Evolutionary conservation across 2,329 filamentous ascomycete genomes (phyloP), one percentile per base, ranked within the genome.

Genomic region (Colletotrichum eremochloae): DNA sequence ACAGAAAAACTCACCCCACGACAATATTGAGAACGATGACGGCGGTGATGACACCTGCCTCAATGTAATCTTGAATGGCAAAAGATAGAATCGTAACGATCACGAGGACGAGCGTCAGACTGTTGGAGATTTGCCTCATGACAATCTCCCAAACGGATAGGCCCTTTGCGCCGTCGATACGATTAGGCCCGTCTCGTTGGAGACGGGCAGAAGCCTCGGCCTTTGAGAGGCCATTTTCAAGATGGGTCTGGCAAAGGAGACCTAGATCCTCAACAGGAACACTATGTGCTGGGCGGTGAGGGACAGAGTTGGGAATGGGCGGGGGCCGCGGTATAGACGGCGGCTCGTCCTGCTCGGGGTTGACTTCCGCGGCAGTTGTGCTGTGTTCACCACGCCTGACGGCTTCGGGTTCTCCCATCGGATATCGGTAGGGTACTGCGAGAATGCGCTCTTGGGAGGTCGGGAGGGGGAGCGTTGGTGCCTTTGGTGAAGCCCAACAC

Each of bases 91-190:
- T 90, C 90, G 93, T 94, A 77, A 93, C 92, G 77, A 93, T 90
- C 76, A 94, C 86, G 76, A 95, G 90, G 74, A 93, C 91, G 79
- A 92, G 86, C 75, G 92, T 94, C 82, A 94, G 85, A 84, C 91
- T 93, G 84, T 94, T 94, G 75, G 92, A 93, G 76, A 94, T 88
- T 84, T 94, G 92, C 79, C 91, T 92, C 83, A 94, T 82, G 83
- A 94, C 87, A 84, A 94, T 93, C 84, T 92, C 89, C 89, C 91
- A 93, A 82, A 92, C 78, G 82, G 92, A 93, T 83, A 92, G 83
- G 82, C 91, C 90, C 83, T 91, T 90, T 85, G 91, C 89, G 82
- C 90, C 89, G 82, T 92, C 89, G 84, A 94, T 89, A 80, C 87
- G 88, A 84, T 94, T 94, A 76, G 88, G 87, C 76, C 92, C 92